Evolutionary conservation across 306 rosid genomes (phyloP).

Genomic region (Fagus crenata): DNA sequence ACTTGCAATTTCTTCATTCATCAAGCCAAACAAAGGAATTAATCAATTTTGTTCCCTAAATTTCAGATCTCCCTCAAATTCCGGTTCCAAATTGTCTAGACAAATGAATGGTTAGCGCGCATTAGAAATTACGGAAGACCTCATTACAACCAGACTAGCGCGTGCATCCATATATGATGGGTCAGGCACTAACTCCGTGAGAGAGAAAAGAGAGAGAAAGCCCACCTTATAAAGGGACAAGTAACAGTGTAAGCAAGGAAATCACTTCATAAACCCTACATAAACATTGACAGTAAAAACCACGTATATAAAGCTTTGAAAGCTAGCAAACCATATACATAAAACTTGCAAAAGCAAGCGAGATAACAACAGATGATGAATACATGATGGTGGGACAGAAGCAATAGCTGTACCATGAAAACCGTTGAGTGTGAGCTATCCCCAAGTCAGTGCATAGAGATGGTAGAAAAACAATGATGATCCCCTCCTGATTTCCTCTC

Average conservation of each 20-base stretch:
- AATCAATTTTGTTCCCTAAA: no score
- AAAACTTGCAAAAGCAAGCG: not conserved
- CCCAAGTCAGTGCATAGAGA: not conserved
- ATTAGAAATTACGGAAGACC: no score
- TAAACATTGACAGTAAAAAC: not conserved
- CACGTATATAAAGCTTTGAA: not conserved
- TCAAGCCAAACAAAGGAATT: no score
- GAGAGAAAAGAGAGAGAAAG: no score
- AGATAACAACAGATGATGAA: not conserved
- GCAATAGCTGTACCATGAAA: not conserved
- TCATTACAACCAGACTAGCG: no score
- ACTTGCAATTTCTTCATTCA: no score
- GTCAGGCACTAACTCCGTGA: no score
- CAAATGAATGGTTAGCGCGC: no score
- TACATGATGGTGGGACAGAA: not conserved
- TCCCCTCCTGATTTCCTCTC: not conserved
- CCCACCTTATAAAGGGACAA: no score
- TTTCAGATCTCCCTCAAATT: no score
- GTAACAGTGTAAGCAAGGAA: not conserved
- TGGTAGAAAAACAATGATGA: conserved; percentile 3
- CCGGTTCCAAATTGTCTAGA: no score
- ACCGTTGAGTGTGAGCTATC: not conserved
- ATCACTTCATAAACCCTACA: not conserved
- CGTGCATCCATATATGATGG: no score
- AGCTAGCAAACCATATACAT: not conserved